These are phyloP conservation scores for Abelmoschus esculentus DNA, from an alignment of 345 rosid species.

Conservation along the genomic window DNA sequence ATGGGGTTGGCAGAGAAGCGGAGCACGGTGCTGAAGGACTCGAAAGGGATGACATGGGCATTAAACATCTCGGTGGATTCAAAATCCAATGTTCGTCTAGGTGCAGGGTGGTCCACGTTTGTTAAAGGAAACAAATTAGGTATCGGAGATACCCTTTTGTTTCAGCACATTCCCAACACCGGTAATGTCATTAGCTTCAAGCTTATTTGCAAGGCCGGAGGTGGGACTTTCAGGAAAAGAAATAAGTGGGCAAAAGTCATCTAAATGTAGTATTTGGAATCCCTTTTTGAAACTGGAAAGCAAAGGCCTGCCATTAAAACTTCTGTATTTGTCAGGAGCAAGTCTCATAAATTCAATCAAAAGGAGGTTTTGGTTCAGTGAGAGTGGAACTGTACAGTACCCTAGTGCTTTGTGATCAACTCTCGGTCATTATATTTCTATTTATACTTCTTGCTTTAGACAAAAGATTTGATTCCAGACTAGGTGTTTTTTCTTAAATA, in stretches of 20 bases:
- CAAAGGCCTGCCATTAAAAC: not conserved
- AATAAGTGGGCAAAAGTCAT: not conserved
- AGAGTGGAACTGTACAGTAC: no score
- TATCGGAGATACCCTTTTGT: slow-evolving; percentile 1
- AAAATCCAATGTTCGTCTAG: not conserved
- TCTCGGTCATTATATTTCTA: no score
- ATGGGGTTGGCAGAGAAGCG: not conserved
- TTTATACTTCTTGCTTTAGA: no score
- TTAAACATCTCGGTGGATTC: not conserved
- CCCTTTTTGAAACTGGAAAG: not conserved
- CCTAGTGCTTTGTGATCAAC: no score
- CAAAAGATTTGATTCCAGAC: no score
- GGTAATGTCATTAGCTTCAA: not conserved
- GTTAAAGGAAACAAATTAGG: not conserved
- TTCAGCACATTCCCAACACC: not conserved
- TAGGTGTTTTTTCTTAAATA: no score
- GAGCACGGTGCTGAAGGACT: not conserved
- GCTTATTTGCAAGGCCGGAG: not conserved
- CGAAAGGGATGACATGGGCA: not conserved
- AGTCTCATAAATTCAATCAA: no score
- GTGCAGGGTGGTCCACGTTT: not conserved
- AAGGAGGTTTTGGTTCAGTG: no score
- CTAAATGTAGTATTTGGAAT: not conserved
- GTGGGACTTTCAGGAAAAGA: not conserved
- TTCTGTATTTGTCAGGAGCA: no score